Conservation (phyloP, 2,329 filamentous ascomycete genomes). For the Mariannaea elegans region DNA sequence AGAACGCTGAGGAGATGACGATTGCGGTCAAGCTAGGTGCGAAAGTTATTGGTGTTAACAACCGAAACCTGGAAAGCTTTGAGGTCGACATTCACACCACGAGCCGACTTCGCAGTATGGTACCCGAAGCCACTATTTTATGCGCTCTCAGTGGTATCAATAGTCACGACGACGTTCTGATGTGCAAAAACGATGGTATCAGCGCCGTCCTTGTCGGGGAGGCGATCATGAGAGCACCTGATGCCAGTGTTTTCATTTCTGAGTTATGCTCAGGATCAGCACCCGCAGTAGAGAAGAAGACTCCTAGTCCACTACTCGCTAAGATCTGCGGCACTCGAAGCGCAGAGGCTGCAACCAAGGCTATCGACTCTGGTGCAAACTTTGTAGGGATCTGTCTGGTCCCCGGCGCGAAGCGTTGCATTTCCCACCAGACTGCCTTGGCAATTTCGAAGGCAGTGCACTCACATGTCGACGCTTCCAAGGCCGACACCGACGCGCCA, state of each 20-base stretch:
- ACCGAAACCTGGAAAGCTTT: constrained; percentile 94
- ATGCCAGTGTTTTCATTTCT: constrained; percentile 84
- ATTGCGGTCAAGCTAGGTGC: constrained; percentile 86
- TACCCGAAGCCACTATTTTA: constrained; percentile 85
- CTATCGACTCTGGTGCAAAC: constrained; percentile 88
- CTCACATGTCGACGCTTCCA: constrained; percentile 62
- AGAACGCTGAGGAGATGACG: constrained; percentile 92
- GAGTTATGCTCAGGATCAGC: constrained; percentile 75
- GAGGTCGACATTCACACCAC: constrained; percentile 96
- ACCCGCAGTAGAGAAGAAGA: constrained; percentile 45
- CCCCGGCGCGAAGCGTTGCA: constrained; percentile 79
- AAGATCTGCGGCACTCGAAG: constrained; percentile 96
- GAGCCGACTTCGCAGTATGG: constrained; percentile 85
- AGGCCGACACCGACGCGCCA: constrained; percentile 43
- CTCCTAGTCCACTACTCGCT: constrained; percentile 68
- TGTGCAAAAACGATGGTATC: constrained; percentile 88
- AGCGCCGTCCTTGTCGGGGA: constrained; percentile 95
- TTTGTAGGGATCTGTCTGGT: constrained; percentile 94
- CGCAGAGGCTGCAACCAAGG: constrained; percentile 79
- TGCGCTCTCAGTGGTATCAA: constrained; percentile 96
- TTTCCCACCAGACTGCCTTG: constrained; percentile 79
- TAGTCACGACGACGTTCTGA: constrained; percentile 84
- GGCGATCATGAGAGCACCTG: constrained; percentile 89
- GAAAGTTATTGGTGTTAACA: constrained; percentile 96
- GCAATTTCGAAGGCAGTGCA: constrained; percentile 85